Conservation (phyloP, 2,329 filamentous ascomycete species). For the Pleoardoris graminearum region DNA sequence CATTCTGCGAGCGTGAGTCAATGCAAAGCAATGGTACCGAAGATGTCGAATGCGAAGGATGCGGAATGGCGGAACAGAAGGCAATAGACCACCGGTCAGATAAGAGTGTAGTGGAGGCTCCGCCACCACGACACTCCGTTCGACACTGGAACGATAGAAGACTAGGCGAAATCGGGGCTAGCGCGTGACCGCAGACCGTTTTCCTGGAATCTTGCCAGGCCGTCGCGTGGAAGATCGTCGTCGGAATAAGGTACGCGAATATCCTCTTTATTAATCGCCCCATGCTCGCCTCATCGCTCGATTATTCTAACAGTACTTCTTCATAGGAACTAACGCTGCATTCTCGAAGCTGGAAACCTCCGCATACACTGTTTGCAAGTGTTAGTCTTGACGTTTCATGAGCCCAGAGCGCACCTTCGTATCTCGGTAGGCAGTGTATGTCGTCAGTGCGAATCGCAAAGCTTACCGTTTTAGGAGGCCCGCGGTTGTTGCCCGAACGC, state of each 20-base stretch:
- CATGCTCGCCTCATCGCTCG: not conserved
- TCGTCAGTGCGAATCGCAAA: not conserved
- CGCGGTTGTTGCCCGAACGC: not conserved
- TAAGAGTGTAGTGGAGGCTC: conserved; percentile 2
- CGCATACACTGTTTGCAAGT: too few species aligned
- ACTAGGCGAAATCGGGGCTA: not conserved
- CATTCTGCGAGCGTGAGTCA: not conserved
- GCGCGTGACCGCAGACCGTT: not conserved
- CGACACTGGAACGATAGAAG: too few species aligned
- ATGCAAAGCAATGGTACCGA: not conserved
- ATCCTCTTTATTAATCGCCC: not conserved
- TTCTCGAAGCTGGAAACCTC: too few species aligned
- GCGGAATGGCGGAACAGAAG: not conserved
- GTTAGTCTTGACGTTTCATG: too few species aligned
- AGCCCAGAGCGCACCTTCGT: too few species aligned
- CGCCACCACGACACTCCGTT: too few species aligned
- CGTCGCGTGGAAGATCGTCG: not conserved
- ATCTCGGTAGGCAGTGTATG: too few species aligned
- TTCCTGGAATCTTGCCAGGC: not conserved
- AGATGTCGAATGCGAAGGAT: conserved; percentile 1
- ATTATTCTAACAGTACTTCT: too few species aligned
- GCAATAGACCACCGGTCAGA: not conserved
- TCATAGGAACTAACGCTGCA: too few species aligned
- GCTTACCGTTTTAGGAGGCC: not conserved
- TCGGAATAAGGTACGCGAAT: not conserved